These are phyloP conservation scores for Podospora appendiculata DNA, from an alignment of 495 filamentous ascomycete genomes.

Conservation along the genomic window DNA sequence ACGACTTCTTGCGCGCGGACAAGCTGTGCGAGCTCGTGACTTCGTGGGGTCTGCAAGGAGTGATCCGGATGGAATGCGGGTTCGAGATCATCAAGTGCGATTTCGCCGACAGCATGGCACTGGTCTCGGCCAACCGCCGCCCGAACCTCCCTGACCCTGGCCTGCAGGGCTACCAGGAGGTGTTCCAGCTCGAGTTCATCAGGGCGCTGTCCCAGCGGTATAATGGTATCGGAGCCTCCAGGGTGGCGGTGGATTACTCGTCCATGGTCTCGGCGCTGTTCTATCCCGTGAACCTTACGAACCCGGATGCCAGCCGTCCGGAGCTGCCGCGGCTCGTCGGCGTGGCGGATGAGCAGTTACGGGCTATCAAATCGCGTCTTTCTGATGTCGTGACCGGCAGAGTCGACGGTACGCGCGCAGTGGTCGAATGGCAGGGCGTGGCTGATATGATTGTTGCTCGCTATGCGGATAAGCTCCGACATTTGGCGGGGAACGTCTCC, in stretches of 20 bases:
- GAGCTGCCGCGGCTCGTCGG: conserved; percentile 41
- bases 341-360: conserved; percentile 28
- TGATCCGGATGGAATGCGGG: conserved; percentile 61
- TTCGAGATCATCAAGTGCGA: conserved; percentile 65
- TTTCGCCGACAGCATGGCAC: conserved; percentile 31
- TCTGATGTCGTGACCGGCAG: conserved; percentile 24
- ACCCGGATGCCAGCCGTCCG: conserved; percentile 24
- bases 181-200: conserved; percentile 14
- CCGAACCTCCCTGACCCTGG: neutral
- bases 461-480: conserved; percentile 45
- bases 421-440: conserved; percentile 52
- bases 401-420: conserved; percentile 3
- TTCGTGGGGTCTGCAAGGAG: conserved; percentile 49
- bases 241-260: conserved; percentile 53
- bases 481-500: conserved; percentile 30
- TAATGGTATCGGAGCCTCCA: conserved; percentile 45
- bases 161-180: conserved; percentile 5
- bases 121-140: conserved; percentile 9
- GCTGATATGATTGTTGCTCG: conserved; percentile 54
- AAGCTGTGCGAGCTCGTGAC: conserved; percentile 42
- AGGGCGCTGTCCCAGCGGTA: conserved; percentile 49
- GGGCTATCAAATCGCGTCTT: conserved; percentile 35
- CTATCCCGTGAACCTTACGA: conserved; percentile 48
- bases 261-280: conserved; percentile 52
- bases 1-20: conserved; percentile 39